Base-by-base conservation (phyloP, 306 rosid genomes). In the Crotalaria pallida region DNA sequence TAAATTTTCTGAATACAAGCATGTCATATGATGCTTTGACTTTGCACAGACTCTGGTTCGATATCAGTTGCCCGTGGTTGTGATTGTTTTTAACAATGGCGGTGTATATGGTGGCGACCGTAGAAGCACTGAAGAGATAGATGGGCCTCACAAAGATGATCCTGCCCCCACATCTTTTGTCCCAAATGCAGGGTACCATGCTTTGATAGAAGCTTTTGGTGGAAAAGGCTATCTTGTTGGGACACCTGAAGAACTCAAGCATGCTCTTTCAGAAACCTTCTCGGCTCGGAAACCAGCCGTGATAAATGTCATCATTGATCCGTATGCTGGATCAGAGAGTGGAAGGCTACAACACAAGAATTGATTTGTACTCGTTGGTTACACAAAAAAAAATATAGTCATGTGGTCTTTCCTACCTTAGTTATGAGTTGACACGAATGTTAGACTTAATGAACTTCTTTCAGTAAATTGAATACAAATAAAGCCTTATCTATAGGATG, bases 101-200 rank as follows among this genome's bases (percentile, higher is more conserved):
- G 99, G 83, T 41, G 83, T 79, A 31, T 79, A 79, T 33, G 83
- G 83, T 22, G 83, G 83, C 0, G 83, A 79, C 47, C 79, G 83
- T 0, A 73, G 83, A 73, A 17, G 40, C 53, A 48, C 79, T 22
- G 92, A 87, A 33, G 99, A 94, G 89, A 71, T 87, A n/a, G 45
- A 62, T 18, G 99, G 99, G 27, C 97, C 99, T 60, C 40, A 83
- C 87, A 88, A 80, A 82, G 88, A 80, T 22, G 99, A 94, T 61
- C 99, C 99, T 19, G 99, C 99, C 0, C 97, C 99, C 4, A 94
- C 99, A 51, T 89, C 97, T 0, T 79, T 94, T 56, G 91, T 91
- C 26, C 96, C 96, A 1, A 67, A 31, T 67, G 92, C 96, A 10
- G 94, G 80, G 23, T 94, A 94, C 83, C 97, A 94, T 82, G 53